phyloP scores from a whole-genome alignment of 768 basidiomycete species.

The Phaeolepiota aurea region DNA sequence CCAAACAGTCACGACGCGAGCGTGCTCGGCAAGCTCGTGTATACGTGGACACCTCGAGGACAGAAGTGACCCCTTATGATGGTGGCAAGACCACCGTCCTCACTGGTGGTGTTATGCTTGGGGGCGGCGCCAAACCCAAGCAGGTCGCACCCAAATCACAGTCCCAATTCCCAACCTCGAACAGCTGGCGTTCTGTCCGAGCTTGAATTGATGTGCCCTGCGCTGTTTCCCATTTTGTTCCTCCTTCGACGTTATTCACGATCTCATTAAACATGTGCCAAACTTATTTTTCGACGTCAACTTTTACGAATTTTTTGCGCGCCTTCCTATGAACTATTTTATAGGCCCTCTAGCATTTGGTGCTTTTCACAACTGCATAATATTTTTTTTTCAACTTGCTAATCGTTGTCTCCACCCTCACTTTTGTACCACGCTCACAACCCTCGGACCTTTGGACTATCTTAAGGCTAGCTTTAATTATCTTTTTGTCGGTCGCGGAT shows the following conservation, averaged over 20 bases:
- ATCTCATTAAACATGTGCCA: conserved; percentile 8
- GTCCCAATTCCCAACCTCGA: conserved; percentile 20
- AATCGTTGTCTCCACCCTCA: too few relatives aligned
- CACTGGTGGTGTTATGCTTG: conserved; percentile 85
- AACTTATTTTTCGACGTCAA: conserved; percentile 10
- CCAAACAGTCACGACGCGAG: conserved; percentile 60
- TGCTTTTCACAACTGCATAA: too few relatives aligned
- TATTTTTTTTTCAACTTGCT: too few relatives aligned
- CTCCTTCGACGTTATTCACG: conserved; percentile 6
- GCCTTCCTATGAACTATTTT: too few relatives aligned
- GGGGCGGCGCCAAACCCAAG: conserved; percentile 31
- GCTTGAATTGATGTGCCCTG: conserved; percentile 24
- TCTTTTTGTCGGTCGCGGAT: not conserved
- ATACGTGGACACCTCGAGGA: conserved; percentile 68
- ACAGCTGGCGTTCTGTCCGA: conserved; percentile 54
- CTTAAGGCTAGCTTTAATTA: not conserved
- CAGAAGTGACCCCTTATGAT: conserved; percentile 76
- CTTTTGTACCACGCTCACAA: not conserved
- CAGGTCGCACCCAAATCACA: conserved; percentile 15
- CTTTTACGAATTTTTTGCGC: too few relatives aligned
- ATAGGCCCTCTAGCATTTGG: too few relatives aligned
- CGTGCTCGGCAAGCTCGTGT: conserved; percentile 61
- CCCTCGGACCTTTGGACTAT: not conserved
- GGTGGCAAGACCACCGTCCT: conserved; percentile 85
- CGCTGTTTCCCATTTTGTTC: not conserved